phyloP scores from a whole-genome alignment of 2,329 filamentous ascomycete genomes.

The Penicillium griseofulvum region DNA sequence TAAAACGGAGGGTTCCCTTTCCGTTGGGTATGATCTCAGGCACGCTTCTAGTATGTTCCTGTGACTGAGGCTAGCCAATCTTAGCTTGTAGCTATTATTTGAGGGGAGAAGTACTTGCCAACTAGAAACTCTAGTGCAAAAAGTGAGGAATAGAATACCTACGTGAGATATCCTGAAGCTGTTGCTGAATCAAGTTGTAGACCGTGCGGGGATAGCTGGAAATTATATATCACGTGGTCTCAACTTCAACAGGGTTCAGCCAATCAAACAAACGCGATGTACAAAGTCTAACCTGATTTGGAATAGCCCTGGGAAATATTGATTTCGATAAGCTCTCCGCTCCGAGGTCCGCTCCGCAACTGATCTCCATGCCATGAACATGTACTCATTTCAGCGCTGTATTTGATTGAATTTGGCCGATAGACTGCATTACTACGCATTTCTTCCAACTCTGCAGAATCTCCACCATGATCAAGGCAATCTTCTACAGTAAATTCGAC shows the following conservation, averaged over 20 bases:
- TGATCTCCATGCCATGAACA: neutral
- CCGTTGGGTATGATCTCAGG: neutral
- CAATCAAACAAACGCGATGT: neutral
- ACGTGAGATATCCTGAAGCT: neutral
- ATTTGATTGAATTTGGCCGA: neutral
- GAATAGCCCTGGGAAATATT: neutral
- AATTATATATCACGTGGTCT: neutral
- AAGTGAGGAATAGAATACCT: neutral
- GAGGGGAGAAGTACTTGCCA: neutral
- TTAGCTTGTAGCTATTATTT: neutral
- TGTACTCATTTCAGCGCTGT: neutral
- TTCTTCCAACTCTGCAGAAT: slow-evolving; percentile 2
- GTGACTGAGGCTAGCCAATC: neutral
- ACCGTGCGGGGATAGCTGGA: neutral
- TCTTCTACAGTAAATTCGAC: slow-evolving; percentile 67
- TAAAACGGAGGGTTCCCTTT: neutral
- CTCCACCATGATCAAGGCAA: slow-evolving; percentile 58
- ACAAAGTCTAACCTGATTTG: neutral
- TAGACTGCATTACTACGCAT: neutral
- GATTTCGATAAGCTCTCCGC: slow-evolving; percentile 10
- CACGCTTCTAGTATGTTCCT: neutral
- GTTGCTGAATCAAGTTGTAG: neutral
- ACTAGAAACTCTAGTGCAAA: neutral
- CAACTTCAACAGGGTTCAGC: neutral
- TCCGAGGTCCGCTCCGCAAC: slow-evolving; percentile 6